Evolutionary conservation across 805 yeast genomes (phyloP).

Genomic region (Teunomyces barrocoloradensis): DNA sequence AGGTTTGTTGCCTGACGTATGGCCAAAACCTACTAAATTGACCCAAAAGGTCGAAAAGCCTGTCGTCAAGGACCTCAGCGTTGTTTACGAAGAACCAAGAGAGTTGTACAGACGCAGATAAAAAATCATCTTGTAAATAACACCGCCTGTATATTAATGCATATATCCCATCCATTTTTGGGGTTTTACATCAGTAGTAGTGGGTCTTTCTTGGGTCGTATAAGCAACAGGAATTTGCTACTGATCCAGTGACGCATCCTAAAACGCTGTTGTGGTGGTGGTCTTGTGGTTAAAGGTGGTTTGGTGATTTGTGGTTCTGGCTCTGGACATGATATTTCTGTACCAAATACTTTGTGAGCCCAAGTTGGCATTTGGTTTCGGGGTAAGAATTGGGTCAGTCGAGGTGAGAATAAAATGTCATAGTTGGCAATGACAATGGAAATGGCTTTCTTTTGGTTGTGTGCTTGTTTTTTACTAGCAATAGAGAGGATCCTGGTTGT

Average conservation of each 20-base stretch:
- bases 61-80: conserved; percentile 23
- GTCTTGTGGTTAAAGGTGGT: background rate
- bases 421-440: background rate
- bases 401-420: background rate
- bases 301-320: background rate
- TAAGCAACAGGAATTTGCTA: background rate
- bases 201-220: background rate
- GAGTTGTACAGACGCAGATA: conserved; percentile 33
- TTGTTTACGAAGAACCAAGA: conserved; percentile 31
- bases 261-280: background rate
- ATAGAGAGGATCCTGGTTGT: background rate
- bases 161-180: background rate
- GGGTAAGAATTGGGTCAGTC: background rate
- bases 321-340: background rate
- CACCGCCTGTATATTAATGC: conserved; percentile 3
- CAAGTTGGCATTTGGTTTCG: background rate
- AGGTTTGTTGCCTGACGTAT: conserved; percentile 60
- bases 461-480: background rate
- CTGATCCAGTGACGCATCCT: background rate
- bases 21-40: conserved; percentile 52
- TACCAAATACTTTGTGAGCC: background rate
- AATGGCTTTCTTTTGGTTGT: background rate
- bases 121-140: background rate
- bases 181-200: background rate
- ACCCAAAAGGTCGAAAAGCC: conserved; percentile 31